A percentile compares a stretch with the other conserved stretches of the same genome.
Evolutionary conservation across 2,329 filamentous ascomycete species (phyloP).

Genomic region (Xylaria sp.): DNA sequence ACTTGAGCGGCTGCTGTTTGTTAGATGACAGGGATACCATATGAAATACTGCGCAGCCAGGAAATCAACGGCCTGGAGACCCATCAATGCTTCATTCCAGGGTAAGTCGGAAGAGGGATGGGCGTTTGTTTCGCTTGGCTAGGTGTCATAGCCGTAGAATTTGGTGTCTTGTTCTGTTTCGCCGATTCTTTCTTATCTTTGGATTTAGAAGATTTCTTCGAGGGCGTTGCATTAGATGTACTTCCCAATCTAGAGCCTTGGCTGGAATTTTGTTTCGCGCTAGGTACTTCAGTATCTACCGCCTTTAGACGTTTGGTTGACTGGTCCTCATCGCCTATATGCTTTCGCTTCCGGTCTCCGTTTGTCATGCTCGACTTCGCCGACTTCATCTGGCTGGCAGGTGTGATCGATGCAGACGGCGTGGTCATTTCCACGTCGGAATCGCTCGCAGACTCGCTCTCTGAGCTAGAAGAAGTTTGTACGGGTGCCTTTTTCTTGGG

Average conservation of each 20-base stretch:
- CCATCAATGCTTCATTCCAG: slow-evolving; percentile 44
- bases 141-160: slow-evolving; percentile 32
- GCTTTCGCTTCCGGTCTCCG: slow-evolving; percentile 54
- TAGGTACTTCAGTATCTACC: slow-evolving; percentile 16
- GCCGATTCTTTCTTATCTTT: slow-evolving; percentile 49
- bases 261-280: slow-evolving; percentile 49
- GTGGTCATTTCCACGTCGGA: slow-evolving; percentile 59
- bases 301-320: slow-evolving; percentile 48
- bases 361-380: slow-evolving; percentile 40
- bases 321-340: slow-evolving; percentile 45
- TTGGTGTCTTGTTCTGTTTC: slow-evolving; percentile 42
- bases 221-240: slow-evolving; percentile 38
- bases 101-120: slow-evolving; percentile 42
- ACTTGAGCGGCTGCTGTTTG: neutral
- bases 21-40: neutral
- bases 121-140: slow-evolving; percentile 42
- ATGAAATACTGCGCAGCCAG: neutral
- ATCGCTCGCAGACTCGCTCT: slow-evolving; percentile 57
- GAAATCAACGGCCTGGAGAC: neutral
- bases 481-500: slow-evolving; percentile 51
- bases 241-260: slow-evolving; percentile 46
- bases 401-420: slow-evolving; percentile 47
- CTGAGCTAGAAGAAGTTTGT: slow-evolving; percentile 49
- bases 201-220: slow-evolving; percentile 40
- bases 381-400: slow-evolving; percentile 40